phyloP scores from a whole-genome alignment of 305 asterid species.

The Rubia tinctorum region DNA sequence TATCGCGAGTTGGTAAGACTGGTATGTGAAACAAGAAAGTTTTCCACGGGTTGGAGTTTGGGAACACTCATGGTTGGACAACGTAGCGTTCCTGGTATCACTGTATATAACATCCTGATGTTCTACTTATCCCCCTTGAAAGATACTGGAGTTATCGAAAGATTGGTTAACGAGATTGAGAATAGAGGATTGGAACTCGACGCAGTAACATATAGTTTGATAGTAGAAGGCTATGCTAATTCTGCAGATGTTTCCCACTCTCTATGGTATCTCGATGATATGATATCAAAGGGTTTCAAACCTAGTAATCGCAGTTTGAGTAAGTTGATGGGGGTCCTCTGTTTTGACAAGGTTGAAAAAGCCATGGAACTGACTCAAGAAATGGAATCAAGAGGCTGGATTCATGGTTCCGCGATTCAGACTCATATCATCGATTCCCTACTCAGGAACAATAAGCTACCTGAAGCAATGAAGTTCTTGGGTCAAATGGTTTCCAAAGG shows the following conservation, averaged over 20 bases:
- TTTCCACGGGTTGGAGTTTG: slow-evolving; percentile 40
- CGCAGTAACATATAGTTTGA: slow-evolving; percentile 44
- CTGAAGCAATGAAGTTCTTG: slow-evolving; percentile 51
- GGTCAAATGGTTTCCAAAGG: slow-evolving; percentile 40
- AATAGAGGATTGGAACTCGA: slow-evolving; percentile 47
- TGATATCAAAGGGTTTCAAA: slow-evolving; percentile 48
- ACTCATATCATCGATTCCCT: slow-evolving; percentile 40
- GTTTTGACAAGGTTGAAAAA: slow-evolving; percentile 31
- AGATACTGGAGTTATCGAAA: slow-evolving; percentile 30
- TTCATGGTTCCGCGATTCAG: slow-evolving; percentile 52
- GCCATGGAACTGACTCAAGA: slow-evolving; percentile 60
- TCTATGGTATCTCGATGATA: slow-evolving; percentile 39
- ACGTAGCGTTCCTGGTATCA: slow-evolving; percentile 34
- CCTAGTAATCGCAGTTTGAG: slow-evolving; percentile 65
- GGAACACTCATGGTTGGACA: slow-evolving; percentile 47
- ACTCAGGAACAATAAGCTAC: slow-evolving; percentile 33
- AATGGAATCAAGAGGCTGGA: slow-evolving; percentile 70
- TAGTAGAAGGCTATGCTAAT: slow-evolving; percentile 46
- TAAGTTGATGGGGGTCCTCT: slow-evolving; percentile 41
- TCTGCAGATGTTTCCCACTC: slow-evolving; percentile 38
- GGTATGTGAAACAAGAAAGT: slow-evolving; percentile 38
- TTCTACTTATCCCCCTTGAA: slow-evolving; percentile 42
- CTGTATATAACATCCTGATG: slow-evolving; percentile 52
- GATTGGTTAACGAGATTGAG: slow-evolving; percentile 33
- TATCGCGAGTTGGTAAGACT: slow-evolving; percentile 43